Conservation (phyloP, 2,329 filamentous ascomycete species). For the Calonectria honghensis region DNA sequence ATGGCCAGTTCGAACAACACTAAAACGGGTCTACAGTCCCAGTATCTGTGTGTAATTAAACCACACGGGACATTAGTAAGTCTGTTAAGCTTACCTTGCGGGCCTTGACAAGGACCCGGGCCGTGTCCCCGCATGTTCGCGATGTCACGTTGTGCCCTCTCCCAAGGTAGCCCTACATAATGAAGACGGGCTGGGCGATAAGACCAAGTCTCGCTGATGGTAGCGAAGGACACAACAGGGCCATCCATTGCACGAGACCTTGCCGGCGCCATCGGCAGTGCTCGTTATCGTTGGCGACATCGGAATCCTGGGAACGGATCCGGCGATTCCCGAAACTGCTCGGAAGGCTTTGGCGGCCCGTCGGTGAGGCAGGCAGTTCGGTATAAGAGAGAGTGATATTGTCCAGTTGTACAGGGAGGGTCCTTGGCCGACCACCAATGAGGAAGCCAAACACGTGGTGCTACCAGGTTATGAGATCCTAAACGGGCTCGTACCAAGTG, state of each 20-base stretch:
- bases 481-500: background rate
- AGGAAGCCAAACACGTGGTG: background rate
- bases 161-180: background rate
- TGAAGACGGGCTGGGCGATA: background rate
- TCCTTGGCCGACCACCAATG: conserved; percentile 1
- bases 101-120: background rate
- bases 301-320: background rate
- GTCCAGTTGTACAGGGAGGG: background rate
- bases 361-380: background rate
- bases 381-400: background rate
- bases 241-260: background rate
- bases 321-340: background rate
- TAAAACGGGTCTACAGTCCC: background rate
- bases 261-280: background rate
- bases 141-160: background rate
- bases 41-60: background rate
- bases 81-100: conserved; percentile 11
- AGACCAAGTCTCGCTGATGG: background rate
- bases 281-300: background rate
- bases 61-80: background rate
- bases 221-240: background rate
- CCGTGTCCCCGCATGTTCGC: background rate
- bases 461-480: background rate
- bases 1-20: background rate
- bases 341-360: background rate